These are phyloP conservation scores for Trypanosoma boissoni DNA, from an alignment of 208 protist species.

Conservation along the genomic window DNA sequence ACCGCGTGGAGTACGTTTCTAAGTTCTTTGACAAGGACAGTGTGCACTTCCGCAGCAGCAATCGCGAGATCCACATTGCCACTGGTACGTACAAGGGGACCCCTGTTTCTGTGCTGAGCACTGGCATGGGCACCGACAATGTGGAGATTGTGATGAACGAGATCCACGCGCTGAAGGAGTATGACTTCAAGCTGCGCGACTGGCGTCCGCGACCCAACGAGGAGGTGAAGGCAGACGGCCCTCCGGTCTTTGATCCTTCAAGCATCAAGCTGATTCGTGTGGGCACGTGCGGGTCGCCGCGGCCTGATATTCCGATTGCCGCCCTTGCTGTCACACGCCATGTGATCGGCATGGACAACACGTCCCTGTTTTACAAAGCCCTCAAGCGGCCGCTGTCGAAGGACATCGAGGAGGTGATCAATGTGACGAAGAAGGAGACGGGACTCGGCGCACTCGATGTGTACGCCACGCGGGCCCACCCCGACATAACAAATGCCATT, in stretches of 20 bases:
- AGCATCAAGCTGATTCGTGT: conserved; percentile 64
- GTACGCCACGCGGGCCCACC: conserved; percentile 61
- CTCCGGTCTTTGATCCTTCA: conserved; percentile 40
- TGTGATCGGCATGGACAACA: conserved; percentile 78
- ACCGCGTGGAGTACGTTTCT: conserved; percentile 52
- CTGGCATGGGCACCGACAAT: conserved; percentile 86
- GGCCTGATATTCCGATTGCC: conserved; percentile 35
- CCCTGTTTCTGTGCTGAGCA: conserved; percentile 62
- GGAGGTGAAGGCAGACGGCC: conserved; percentile 1
- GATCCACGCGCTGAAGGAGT: conserved; percentile 79
- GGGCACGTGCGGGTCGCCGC: conserved; percentile 71
- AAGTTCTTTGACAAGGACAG: conserved; percentile 54
- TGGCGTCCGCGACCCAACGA: conserved; percentile 44
- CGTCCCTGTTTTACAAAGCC: conserved; percentile 64
- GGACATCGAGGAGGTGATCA: conserved; percentile 44
- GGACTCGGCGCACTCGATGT: conserved; percentile 50
- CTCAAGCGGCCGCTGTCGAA: conserved; percentile 20
- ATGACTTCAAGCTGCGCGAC: conserved; percentile 34
- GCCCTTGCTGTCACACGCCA: conserved; percentile 61
- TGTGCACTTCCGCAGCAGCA: conserved; percentile 42
- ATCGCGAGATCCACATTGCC: conserved; percentile 67
- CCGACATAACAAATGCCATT: conserved; percentile 41
- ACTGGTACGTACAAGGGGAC: conserved; percentile 71
- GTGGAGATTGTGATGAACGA: conserved; percentile 76
- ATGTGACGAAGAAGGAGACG: conserved; percentile 25